Conservation (phyloP, 2,329 filamentous ascomycete genomes). For the Purpureocillium lavendulum region DNA sequence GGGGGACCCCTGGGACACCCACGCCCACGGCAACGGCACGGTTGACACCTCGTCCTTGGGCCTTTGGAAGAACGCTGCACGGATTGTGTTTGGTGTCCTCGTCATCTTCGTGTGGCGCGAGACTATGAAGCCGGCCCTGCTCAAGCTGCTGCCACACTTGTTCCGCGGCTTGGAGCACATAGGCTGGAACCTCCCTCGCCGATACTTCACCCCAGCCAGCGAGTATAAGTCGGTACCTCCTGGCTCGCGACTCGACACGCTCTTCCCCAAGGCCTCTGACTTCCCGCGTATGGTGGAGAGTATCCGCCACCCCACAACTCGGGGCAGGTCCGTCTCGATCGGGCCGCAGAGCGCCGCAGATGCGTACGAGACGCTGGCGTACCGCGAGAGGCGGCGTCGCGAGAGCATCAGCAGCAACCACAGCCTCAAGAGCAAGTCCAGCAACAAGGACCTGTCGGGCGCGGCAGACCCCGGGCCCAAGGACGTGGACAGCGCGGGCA, state of each 20-base stretch:
- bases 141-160: conserved; percentile 71
- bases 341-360: conserved; percentile 95
- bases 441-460: conserved; percentile 27
- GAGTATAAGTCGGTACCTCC: conserved; percentile 77
- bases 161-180: conserved; percentile 78
- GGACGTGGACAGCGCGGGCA: conserved; percentile 28
- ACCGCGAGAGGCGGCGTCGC: conserved; percentile 58
- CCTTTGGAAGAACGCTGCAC: conserved; percentile 50
- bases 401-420: conserved; percentile 47
- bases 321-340: conserved; percentile 76
- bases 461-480: conserved; percentile 14
- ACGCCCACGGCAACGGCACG: conserved; percentile 41
- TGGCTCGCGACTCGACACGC: conserved; percentile 66
- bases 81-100: conserved; percentile 72
- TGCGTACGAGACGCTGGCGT: conserved; percentile 90
- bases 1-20: conserved; percentile 32
- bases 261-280: conserved; percentile 83
- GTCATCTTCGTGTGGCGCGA: conserved; percentile 87
- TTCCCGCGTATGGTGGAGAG: conserved; percentile 74
- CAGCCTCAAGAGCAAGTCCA: conserved; percentile 35
- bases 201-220: conserved; percentile 85
- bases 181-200: conserved; percentile 72
- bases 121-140: conserved; percentile 73
- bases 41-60: conserved; percentile 62
- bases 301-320: conserved; percentile 62